Percentiles rank a stretch among this genome's conserved stretches.
Conservation (phyloP, 352 stramenopile genomes). For the Globisporangium rhizosaccharum region DNA sequence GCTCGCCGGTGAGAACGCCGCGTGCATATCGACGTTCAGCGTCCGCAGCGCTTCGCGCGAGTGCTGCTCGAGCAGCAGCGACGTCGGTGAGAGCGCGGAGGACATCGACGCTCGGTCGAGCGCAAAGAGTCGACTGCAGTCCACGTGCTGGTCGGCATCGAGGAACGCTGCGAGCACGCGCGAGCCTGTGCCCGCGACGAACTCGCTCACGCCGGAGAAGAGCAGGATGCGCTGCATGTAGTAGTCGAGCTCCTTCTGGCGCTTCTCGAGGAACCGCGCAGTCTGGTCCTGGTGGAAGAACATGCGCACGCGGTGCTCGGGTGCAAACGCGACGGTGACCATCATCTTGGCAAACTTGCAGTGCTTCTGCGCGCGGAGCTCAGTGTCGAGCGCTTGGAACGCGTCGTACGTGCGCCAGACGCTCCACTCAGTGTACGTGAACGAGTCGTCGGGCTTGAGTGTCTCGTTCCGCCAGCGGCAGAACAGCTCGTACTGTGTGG, state of each 20-base stretch:
- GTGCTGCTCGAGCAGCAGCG: slow-evolving; percentile 12
- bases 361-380: slow-evolving; percentile 43
- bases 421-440: slow-evolving; percentile 54
- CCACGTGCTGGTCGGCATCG: slow-evolving; percentile 35
- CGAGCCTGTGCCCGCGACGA: slow-evolving; percentile 39
- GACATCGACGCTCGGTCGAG: slow-evolving; percentile 7
- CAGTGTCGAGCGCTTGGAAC: slow-evolving; percentile 65
- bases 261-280: slow-evolving; percentile 66
- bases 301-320: slow-evolving; percentile 53
- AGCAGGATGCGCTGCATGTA: slow-evolving; percentile 82
- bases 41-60: slow-evolving; percentile 19
- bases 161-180: slow-evolving; percentile 66
- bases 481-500: slow-evolving; percentile 45
- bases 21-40: slow-evolving; percentile 32
- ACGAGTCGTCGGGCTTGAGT: slow-evolving; percentile 32
- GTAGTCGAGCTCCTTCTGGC: slow-evolving; percentile 73
- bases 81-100: slow-evolving; percentile 14
- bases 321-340: slow-evolving; percentile 74
- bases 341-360: slow-evolving; percentile 77
- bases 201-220: slow-evolving; percentile 64
- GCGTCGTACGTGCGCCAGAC: slow-evolving; percentile 78
- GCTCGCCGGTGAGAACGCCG: slow-evolving; percentile 21
- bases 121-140: slow-evolving; percentile 28
- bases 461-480: slow-evolving; percentile 35
- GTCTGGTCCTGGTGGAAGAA: slow-evolving; percentile 76